Conservation (phyloP, 1,139 yeast species). For the Lodderomyces orthopsilosis region DNA sequence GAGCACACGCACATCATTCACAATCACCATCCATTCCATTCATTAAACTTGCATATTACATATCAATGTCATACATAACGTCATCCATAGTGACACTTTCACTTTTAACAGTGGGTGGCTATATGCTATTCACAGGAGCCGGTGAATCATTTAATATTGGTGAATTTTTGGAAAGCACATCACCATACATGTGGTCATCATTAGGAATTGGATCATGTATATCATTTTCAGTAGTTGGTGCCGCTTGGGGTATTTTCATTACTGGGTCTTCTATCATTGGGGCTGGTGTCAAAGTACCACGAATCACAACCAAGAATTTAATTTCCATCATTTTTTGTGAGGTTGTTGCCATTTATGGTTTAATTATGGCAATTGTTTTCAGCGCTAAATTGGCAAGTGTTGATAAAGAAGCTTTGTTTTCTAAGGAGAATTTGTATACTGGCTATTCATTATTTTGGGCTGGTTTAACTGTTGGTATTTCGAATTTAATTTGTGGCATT, state of each 20-base stretch:
- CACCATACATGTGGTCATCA: constrained; percentile 97
- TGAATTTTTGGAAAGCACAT: constrained; percentile 74
- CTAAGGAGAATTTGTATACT: constrained; percentile 88
- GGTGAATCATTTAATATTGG: constrained; percentile 93
- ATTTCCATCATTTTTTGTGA: constrained; percentile 98
- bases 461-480: constrained; percentile 90
- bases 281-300: constrained; percentile 96
- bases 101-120: constrained; percentile 44
- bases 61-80: constrained; percentile 12
- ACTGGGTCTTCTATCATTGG: constrained; percentile 95
- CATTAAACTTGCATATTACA: background rate
- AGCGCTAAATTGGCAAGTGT: constrained; percentile 83
- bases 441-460: constrained; percentile 98
- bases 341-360: constrained; percentile 97
- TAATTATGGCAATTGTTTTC: constrained; percentile 97
- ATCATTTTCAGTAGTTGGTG: constrained; percentile 94
- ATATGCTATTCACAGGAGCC: constrained; percentile 86
- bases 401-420: constrained; percentile 56
- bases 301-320: constrained; percentile 95
- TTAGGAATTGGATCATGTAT: constrained; percentile 91
- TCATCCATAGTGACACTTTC: constrained; percentile 26
- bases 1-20: background rate
- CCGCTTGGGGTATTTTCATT: constrained; percentile 98
- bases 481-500: constrained; percentile 93
- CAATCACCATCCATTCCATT: background rate